Evolutionary conservation across 345 rosid species (phyloP), one percentile per base, ranked within the genome.

Genomic region (Eucalyptus polybractea): DNA sequence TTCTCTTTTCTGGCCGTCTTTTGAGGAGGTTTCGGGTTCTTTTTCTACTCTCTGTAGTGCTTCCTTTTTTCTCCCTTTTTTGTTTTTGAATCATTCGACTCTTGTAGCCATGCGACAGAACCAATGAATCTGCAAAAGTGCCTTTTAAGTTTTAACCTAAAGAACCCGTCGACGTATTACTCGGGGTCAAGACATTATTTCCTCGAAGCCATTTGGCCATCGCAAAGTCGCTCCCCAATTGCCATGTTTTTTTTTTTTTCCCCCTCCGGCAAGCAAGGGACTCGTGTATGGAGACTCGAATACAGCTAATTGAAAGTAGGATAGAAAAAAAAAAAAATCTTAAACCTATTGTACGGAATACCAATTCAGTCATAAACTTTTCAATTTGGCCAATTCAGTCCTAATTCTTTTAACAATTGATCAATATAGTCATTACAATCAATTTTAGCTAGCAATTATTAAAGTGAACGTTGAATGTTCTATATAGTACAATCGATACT

Each of bases 311-410:
- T 56, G 62, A 56, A 56, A 56, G 62, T 24, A 8, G 62, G 62
- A 56, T 0, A 24, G 12, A 9, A 56, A 56, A 24, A 4, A 54
- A 21, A 54, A 24, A 5, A 53, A 17, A 2, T 56, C 6, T 56
- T 24, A 14, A 29, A 14, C 5, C 2, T 65, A n/a, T 15, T 13
- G 2, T 65, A 14, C 0, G 2, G 0, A 13, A 13, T n/a, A 21
- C 3, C 6, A 10, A 56, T 56, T 56, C 13, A 9, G 1, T 65
- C 0, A 15, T 4, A 1, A n/a, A 65, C 0, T 0, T 62, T 65
- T 65, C 0, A 6, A 27, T 56, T 56, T 56, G 0, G 0, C 3
- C 3, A 56, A 56, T 1, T 56, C 0, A 8, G 0, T 24, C 4
- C 0, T 56, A 56, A 56, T 22, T 56, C 12, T 56, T 2, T 56